Conservation (phyloP, 345 rosid species). For the Acer negundo region DNA sequence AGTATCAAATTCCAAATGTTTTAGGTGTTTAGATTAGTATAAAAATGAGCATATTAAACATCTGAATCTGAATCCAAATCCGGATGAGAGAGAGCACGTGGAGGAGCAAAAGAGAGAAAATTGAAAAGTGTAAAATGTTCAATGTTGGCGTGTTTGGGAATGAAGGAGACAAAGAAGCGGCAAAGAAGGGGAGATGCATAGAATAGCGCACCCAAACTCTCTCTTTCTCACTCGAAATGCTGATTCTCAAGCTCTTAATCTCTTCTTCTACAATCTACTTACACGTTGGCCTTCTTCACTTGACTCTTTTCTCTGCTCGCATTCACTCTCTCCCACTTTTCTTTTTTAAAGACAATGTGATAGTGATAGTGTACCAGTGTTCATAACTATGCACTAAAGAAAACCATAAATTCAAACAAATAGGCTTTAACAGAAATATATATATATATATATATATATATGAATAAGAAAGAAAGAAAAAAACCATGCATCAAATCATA, state of each 20-base stretch:
- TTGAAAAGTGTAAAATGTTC: neutral
- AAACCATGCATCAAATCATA: neutral
- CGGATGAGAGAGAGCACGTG: conserved; percentile 1
- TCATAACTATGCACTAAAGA: neutral
- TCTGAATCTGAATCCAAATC: too few relatives aligned
- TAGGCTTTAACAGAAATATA: neutral
- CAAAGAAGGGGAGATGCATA: conserved; percentile 35
- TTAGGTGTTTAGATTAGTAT: too few relatives aligned
- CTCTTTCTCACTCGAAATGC: conserved; percentile 20
- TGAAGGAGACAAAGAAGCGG: conserved; percentile 43
- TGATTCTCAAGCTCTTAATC: conserved; percentile 30
- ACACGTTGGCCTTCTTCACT: neutral
- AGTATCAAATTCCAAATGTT: too few relatives aligned
- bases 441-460: neutral
- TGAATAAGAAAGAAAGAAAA: neutral
- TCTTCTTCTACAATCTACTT: conserved; percentile 20
- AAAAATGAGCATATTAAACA: too few relatives aligned
- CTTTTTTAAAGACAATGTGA: conserved; percentile 14
- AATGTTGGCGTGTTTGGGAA: conserved; percentile 30
- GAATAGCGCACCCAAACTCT: conserved; percentile 32
- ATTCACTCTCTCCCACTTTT: conserved; percentile 35
- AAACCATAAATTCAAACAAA: neutral
- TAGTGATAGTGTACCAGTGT: conserved; percentile 1
- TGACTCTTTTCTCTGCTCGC: conserved; percentile 10
- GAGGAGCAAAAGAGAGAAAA: neutral